A percentile compares a stretch with the other conserved stretches of the same genome.
phyloP scores from a whole-genome alignment of 257 asterid species.

The Gentiana straminea region DNA sequence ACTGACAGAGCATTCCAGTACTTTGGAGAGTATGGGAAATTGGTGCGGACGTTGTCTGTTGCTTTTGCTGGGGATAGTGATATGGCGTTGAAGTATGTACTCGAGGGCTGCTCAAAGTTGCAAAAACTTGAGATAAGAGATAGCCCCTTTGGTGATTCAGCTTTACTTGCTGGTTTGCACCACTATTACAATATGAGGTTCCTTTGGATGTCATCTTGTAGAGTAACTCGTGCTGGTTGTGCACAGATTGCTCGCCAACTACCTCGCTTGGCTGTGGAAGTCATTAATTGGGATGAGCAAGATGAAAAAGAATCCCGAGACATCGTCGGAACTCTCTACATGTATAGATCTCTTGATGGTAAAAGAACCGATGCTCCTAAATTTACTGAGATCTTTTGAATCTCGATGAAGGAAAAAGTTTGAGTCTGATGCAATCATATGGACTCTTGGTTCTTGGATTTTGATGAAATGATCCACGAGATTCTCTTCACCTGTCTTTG shows the following conservation, averaged over 20 bases:
- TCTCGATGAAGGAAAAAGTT: background rate
- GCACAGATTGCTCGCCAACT: constrained; percentile 28
- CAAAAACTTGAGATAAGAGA: constrained; percentile 50
- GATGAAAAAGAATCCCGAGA: constrained; percentile 9
- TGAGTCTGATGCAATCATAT: constrained; percentile 5
- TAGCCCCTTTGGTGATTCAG: constrained; percentile 45
- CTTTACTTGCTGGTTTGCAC: constrained; percentile 35
- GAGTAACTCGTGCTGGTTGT: constrained; percentile 29
- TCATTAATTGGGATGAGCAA: constrained; percentile 13
- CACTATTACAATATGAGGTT: constrained; percentile 48
- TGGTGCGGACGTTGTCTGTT: constrained; percentile 38
- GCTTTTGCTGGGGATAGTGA: constrained; percentile 47
- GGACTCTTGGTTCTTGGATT: constrained; percentile 9
- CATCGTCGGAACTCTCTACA: constrained; percentile 30
- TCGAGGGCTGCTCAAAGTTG: constrained; percentile 45
- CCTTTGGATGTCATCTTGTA: constrained; percentile 43
- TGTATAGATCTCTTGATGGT: constrained; percentile 45
- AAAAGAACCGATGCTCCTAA: constrained; percentile 37
- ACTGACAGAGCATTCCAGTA: constrained; percentile 39
- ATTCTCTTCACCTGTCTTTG: too few relatives aligned
- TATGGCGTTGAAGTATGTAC: constrained; percentile 30
- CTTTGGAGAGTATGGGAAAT: constrained; percentile 39
- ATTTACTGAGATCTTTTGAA: constrained; percentile 30
- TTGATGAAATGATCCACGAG: background rate
- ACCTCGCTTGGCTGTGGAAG: constrained; percentile 39